Base-by-base conservation (phyloP, 257 asterid species). In the Linaria vulgaris region DNA sequence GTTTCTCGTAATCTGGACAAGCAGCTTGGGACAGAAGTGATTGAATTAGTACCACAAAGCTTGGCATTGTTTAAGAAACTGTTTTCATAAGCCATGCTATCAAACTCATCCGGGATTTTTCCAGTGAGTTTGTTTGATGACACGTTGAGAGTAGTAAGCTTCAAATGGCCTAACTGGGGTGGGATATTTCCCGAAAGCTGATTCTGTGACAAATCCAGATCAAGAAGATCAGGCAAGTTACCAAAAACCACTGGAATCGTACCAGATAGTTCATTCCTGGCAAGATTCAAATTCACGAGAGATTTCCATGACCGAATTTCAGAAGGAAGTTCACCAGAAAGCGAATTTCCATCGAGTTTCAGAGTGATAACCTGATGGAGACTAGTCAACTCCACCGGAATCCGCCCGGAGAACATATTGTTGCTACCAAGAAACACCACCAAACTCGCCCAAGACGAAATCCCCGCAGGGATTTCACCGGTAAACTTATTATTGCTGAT, bases 61-160 rank as follows among this genome's bases (percentile, higher is more conserved):
- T 70, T 72, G 9, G 85, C 71, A 60, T 86, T 91, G 74, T 79
- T 75, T 20, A 75, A 65, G 83, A 91, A 91, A 69, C 98, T 84
- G 43, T 48, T 69, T 14, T 43, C 88, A 31, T 73, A 91, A 19
- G 91, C 98, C 83, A 77, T 62, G 84, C 75, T 91, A 68, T 82
- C 90, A 60, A 88, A 86, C 51, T 62, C 87, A 13, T 0, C 21
- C 0, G 98, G 98, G 69, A 91, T 81, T 63, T 51, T 73, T 34
- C 98, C 98, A 6, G 50, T 68, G 55, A 91, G 78, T 9, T 63
- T 73, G 65, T 91, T 91, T 9, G 91, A 88, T 0, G 98, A 84
- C 17, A 91, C 53, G 64, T 91, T 83, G 9, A 91, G 90, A 12
- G 80, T 66, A 48, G 82, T 78, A 64, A 86, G 84, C 78, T 57